Evolutionary conservation across 2,329 filamentous ascomycete genomes (phyloP).

Genomic region (Penicillium sp.): DNA sequence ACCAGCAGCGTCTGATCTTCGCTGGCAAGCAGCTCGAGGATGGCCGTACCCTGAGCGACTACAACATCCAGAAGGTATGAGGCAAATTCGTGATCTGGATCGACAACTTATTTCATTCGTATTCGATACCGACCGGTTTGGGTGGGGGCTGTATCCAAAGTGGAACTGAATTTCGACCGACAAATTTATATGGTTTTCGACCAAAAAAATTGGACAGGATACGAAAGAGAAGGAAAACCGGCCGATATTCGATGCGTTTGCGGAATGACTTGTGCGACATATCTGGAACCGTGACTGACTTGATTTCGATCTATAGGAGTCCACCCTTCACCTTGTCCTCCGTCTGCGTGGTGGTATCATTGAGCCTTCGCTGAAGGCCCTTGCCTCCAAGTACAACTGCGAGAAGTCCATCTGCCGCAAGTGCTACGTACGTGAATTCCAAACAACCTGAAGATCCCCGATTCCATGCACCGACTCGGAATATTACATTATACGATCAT

Average conservation of each 20-base stretch:
- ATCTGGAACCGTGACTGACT: constrained; percentile 33
- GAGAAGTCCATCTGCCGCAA: constrained; percentile 99
- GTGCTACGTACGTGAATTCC: constrained; percentile 79
- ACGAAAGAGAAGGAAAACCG: constrained; percentile 8
- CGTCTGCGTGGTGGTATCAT: constrained; percentile 99
- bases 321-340: constrained; percentile 96
- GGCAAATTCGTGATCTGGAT: constrained; percentile 13
- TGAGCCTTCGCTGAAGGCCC: constrained; percentile 96
- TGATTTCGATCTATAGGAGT: constrained; percentile 64
- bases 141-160: background rate
- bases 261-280: constrained; percentile 1
- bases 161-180: background rate
- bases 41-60: constrained; percentile 92
- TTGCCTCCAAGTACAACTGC: constrained; percentile 99
- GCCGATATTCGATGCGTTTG: background rate
- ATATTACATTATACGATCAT: background rate
- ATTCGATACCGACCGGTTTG: background rate
- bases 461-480: background rate
- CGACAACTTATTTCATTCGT: background rate
- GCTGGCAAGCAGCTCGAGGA: constrained; percentile 99
- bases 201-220: constrained; percentile 1
- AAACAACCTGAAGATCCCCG: background rate
- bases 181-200: background rate
- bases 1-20: constrained; percentile 98
- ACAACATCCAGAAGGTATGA: constrained; percentile 98